Conservation (phyloP, 176 grass and related monocot species). For the Zoysia pacifica region DNA sequence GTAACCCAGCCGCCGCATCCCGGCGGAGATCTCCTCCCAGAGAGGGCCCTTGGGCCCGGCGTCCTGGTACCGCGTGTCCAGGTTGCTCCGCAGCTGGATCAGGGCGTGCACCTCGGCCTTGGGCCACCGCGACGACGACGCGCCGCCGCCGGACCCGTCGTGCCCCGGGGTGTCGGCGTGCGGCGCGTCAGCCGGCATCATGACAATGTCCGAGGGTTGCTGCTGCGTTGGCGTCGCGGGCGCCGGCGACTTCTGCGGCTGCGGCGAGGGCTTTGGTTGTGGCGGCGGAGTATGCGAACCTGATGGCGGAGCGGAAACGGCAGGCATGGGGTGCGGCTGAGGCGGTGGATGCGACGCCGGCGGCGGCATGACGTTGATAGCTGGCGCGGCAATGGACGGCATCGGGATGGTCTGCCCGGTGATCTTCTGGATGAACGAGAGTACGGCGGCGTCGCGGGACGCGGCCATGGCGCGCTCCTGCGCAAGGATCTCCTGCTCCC, state of each 20-base stretch:
- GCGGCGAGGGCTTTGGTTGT: constrained; percentile 29
- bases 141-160: constrained; percentile 49
- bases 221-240: constrained; percentile 28
- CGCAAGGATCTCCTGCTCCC: constrained; percentile 86
- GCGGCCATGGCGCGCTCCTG: constrained; percentile 93
- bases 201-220: constrained; percentile 52
- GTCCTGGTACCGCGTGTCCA: constrained; percentile 89
- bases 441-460: constrained; percentile 74
- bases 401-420: constrained; percentile 75
- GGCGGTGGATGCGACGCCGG: background rate
- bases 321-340: background rate
- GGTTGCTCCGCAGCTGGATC: constrained; percentile 77
- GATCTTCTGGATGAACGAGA: constrained; percentile 96
- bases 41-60: constrained; percentile 86
- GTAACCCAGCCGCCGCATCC: constrained; percentile 79
- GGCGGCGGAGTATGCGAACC: constrained; percentile 25
- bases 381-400: constrained; percentile 52
- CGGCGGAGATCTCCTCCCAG: constrained; percentile 96
- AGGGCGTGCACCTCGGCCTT: constrained; percentile 94
- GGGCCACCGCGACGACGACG: constrained; percentile 85
- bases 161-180: constrained; percentile 22
- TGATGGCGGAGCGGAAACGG: constrained; percentile 16
- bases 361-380: constrained; percentile 53
- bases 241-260: constrained; percentile 33
- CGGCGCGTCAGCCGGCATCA: constrained; percentile 29